Evolutionary conservation across 139 green algal species (phyloP).

Genomic region (Tetradesmus obliquus): DNA sequence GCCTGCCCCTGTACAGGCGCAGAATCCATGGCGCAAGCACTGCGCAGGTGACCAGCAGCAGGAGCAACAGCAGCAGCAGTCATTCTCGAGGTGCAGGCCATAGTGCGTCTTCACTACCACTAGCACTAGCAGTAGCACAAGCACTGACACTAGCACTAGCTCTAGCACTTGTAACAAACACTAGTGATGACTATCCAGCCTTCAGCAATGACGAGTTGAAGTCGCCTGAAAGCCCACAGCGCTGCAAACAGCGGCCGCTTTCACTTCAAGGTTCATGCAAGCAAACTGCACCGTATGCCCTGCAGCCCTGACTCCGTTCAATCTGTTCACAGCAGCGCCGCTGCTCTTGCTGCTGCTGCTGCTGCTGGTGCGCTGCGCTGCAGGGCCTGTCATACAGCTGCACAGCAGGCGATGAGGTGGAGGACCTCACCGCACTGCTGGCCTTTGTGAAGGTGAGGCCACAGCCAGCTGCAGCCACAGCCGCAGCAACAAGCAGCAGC

Average conservation of each 20-base stretch:
- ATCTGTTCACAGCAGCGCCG: neutral
- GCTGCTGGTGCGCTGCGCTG: neutral
- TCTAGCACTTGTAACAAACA: no score
- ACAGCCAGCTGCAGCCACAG: neutral
- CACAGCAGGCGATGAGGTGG: conserved; percentile 92
- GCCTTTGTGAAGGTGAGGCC: conserved; percentile 66
- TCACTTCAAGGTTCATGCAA: no score
- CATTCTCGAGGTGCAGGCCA: no score
- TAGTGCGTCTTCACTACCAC: no score
- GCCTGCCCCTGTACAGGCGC: conserved; percentile 87
- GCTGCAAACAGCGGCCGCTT: no score
- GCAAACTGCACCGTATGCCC: neutral
- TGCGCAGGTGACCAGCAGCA: conserved; percentile 49
- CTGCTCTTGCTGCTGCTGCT: conserved; percentile 24
- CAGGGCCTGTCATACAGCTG: conserved; percentile 75
- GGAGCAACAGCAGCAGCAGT: neutral
- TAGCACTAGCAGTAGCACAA: no score
- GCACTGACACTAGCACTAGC: no score
- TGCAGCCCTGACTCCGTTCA: neutral
- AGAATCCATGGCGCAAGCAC: conserved; percentile 73
- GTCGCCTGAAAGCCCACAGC: no score
- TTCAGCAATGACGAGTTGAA: no score
- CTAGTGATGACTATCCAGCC: no score
- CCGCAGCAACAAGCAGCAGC: neutral
- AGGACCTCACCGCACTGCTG: conserved; percentile 90